These are phyloP conservation scores for Candida labiduridarum DNA, from an alignment of 1,139 yeast genomes.

Conservation along the genomic window DNA sequence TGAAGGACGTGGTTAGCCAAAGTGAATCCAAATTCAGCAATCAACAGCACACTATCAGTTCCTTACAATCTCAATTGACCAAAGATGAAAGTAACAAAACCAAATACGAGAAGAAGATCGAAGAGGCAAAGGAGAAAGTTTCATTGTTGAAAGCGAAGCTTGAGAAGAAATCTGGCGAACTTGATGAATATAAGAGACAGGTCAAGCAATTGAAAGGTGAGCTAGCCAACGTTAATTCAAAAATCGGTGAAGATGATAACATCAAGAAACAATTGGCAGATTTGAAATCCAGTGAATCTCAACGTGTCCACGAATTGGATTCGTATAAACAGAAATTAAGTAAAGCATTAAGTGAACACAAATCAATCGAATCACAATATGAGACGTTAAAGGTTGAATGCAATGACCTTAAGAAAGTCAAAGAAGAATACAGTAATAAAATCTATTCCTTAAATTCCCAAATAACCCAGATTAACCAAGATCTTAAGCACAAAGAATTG, in stretches of 20 bases:
- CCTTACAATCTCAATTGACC: constrained; percentile 17
- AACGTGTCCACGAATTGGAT: constrained; percentile 12
- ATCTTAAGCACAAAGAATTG: constrained; percentile 20
- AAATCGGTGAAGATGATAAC: constrained; percentile 6
- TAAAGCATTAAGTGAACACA: constrained; percentile 12
- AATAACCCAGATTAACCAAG: constrained; percentile 24
- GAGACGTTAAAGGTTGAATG: constrained; percentile 38
- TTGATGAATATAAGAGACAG: constrained; percentile 13
- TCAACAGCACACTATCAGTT: constrained; percentile 14
- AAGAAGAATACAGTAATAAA: constrained; percentile 29
- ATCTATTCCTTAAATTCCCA: constrained; percentile 28
- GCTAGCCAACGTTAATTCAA: constrained; percentile 8
- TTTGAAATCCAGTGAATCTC: constrained; percentile 8
- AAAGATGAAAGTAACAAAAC: constrained; percentile 14
- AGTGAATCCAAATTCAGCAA: constrained; percentile 8
- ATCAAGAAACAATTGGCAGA: constrained; percentile 5
- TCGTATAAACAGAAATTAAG: constrained; percentile 7
- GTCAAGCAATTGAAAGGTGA: constrained; percentile 17
- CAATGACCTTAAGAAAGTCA: constrained; percentile 29
- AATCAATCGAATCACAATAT: constrained; percentile 19
- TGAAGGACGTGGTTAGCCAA: constrained; percentile 11
- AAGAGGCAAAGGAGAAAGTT: constrained; percentile 16
- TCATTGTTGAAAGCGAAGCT: constrained; percentile 14
- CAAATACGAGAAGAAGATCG: constrained; percentile 16
- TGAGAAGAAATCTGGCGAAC: constrained; percentile 15